phyloP scores from a whole-genome alignment of 1,139 yeast genomes.

The Suhomyces anneliseae region DNA sequence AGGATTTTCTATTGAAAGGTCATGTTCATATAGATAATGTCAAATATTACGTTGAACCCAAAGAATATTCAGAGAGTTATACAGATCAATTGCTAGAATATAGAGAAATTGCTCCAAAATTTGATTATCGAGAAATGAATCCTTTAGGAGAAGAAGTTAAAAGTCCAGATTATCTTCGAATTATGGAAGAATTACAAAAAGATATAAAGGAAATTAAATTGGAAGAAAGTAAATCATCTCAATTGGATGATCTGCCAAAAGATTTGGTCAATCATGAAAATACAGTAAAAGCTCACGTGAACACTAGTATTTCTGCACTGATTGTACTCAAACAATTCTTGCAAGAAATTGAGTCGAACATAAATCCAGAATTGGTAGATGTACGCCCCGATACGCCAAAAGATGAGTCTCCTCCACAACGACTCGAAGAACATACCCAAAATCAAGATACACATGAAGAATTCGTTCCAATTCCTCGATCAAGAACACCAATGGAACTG shows the following conservation, averaged over 20 bases:
- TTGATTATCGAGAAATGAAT: too few relatives aligned
- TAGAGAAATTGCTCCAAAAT: too few relatives aligned
- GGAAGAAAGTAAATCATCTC: background rate
- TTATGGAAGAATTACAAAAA: background rate
- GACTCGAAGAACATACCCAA: too few relatives aligned
- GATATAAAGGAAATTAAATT: background rate
- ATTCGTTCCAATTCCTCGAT: too few relatives aligned
- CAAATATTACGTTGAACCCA: background rate
- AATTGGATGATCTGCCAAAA: too few relatives aligned
- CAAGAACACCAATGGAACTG: too few relatives aligned
- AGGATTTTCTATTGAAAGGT: background rate
- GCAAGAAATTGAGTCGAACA: background rate
- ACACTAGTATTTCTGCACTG: background rate
- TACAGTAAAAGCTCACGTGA: background rate
- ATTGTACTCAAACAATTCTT: background rate
- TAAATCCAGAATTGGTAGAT: too few relatives aligned
- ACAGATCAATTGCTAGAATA: background rate
- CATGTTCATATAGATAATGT: background rate
- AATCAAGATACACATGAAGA: too few relatives aligned
- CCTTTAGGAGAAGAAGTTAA: background rate
- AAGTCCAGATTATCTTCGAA: background rate
- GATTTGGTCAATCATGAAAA: too few relatives aligned
- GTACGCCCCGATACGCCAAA: too few relatives aligned
- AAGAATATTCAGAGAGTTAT: background rate
- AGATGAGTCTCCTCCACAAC: too few relatives aligned